Percentiles rank a stretch among this genome's conserved stretches.
Conservation (phyloP, 352 stramenopile species). For the Thalassiosira livingstoniorum region DNA sequence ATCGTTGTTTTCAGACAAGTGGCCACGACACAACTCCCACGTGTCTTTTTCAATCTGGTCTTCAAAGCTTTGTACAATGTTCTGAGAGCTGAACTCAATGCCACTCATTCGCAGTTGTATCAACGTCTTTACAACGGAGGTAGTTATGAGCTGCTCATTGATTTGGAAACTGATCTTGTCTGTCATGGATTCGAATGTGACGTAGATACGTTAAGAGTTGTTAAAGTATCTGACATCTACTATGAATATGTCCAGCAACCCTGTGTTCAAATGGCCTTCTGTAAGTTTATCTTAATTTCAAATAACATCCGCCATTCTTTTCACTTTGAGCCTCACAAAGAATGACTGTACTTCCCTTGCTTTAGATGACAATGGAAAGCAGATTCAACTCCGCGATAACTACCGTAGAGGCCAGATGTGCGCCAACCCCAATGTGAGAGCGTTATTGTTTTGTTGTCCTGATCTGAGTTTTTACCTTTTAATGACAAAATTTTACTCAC, state of each 20-base stretch:
- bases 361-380: slow-evolving; percentile 72
- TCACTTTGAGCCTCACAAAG: too few species aligned
- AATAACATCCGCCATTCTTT: too few species aligned
- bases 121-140: slow-evolving; percentile 48
- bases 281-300: too few species aligned
- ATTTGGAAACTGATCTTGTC: slow-evolving; percentile 50
- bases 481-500: too few species aligned
- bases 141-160: slow-evolving; percentile 47
- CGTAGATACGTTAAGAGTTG: slow-evolving; percentile 69
- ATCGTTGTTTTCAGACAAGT: too few species aligned
- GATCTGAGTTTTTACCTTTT: too few species aligned
- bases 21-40: too few species aligned
- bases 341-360: too few species aligned
- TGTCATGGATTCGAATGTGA: slow-evolving; percentile 66
- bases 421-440: slow-evolving; percentile 42
- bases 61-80: too few species aligned
- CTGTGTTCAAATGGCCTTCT: slow-evolving; percentile 70
- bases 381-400: slow-evolving; percentile 54
- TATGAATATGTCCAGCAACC: slow-evolving; percentile 78
- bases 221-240: slow-evolving; percentile 70
- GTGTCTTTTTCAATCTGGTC: too few species aligned
- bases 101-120: slow-evolving; percentile 42
- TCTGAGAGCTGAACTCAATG: slow-evolving; percentile 37
- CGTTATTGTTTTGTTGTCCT: too few species aligned
- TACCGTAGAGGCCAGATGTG: slow-evolving; percentile 51